These are phyloP conservation scores for Pseudocercospora fuligena DNA, from an alignment of 2,329 filamentous ascomycete genomes.

Conservation along the genomic window DNA sequence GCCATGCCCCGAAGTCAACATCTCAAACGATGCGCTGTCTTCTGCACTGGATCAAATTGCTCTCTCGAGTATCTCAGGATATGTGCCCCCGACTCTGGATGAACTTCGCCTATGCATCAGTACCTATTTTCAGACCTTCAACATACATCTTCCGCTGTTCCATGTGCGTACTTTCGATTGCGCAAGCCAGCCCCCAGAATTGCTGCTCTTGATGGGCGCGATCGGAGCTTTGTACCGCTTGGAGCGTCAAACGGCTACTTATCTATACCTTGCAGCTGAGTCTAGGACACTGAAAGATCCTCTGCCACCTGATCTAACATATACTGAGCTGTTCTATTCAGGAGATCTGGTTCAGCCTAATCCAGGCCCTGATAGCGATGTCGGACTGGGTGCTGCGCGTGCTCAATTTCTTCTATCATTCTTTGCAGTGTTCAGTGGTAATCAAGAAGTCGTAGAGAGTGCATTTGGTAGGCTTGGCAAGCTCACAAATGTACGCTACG, in stretches of 20 bases:
- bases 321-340: slow-evolving; percentile 12
- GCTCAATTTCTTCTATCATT: not conserved
- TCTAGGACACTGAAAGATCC: not conserved
- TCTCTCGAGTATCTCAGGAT: not conserved
- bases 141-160: slow-evolving; percentile 13
- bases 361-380: not conserved
- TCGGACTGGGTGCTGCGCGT: not conserved
- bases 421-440: slow-evolving; percentile 4
- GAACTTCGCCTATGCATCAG: slow-evolving; percentile 2
- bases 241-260: slow-evolving; percentile 6
- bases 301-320: slow-evolving; percentile 2
- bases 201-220: slow-evolving; percentile 4
- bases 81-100: not conserved
- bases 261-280: slow-evolving; percentile 9
- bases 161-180: not conserved
- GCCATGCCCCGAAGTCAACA: not conserved
- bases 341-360: not conserved
- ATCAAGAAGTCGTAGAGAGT: slow-evolving; percentile 5
- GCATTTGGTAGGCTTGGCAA: not conserved
- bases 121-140: slow-evolving; percentile 9
- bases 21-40: not conserved
- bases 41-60: not conserved
- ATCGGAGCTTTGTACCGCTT: slow-evolving; percentile 8
- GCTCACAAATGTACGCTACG: not conserved
- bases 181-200: not conserved